Percentiles rank a stretch among this genome's conserved stretches.
Conservation (phyloP, 1,284 basidiomycete species). For the Austroboletus novae-zelandiae region DNA sequence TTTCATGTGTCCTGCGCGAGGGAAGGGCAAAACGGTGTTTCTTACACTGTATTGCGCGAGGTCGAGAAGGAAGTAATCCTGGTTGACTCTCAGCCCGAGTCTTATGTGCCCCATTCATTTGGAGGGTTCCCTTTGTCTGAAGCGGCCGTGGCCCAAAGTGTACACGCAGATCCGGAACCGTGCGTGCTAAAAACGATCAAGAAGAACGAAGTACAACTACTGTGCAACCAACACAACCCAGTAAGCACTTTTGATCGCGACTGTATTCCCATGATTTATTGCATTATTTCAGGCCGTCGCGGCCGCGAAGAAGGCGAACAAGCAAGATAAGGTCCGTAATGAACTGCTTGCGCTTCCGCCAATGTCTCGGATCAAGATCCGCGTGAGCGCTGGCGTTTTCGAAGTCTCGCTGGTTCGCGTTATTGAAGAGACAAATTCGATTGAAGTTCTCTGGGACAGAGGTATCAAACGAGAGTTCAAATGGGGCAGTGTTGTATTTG, state of each 20-base stretch:
- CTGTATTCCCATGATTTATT: slow-evolving; percentile 1
- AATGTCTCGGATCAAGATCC: slow-evolving; percentile 77
- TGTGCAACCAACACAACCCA: slow-evolving; percentile 83
- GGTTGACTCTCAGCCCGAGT: slow-evolving; percentile 36
- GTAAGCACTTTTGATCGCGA: slow-evolving; percentile 43
- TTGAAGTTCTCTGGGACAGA: slow-evolving; percentile 80
- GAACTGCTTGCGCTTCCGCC: slow-evolving; percentile 65
- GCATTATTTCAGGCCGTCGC: slow-evolving; percentile 52
- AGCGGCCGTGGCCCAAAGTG: slow-evolving; percentile 1
- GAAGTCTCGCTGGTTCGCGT: slow-evolving; percentile 75
- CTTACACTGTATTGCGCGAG: slow-evolving; percentile 61
- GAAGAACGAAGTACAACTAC: slow-evolving; percentile 68
- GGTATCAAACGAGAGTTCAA: slow-evolving; percentile 71
- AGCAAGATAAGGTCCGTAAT: slow-evolving; percentile 62
- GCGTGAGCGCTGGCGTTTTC: slow-evolving; percentile 73
- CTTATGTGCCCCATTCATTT: slow-evolving; percentile 19
- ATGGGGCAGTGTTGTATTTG: slow-evolving; percentile 75
- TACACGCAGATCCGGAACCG: slow-evolving; percentile 23
- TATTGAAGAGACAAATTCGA: slow-evolving; percentile 61
- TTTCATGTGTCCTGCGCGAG: slow-evolving; percentile 92
- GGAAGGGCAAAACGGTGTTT: slow-evolving; percentile 53
- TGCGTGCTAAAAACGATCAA: slow-evolving; percentile 61
- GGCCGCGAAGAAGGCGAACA: slow-evolving; percentile 68
- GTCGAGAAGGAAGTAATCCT: slow-evolving; percentile 77
- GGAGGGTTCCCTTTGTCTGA: slow-evolving; percentile 6